Conservation (phyloP, 116 monocot species). For the Dioscorea cayenensis region DNA sequence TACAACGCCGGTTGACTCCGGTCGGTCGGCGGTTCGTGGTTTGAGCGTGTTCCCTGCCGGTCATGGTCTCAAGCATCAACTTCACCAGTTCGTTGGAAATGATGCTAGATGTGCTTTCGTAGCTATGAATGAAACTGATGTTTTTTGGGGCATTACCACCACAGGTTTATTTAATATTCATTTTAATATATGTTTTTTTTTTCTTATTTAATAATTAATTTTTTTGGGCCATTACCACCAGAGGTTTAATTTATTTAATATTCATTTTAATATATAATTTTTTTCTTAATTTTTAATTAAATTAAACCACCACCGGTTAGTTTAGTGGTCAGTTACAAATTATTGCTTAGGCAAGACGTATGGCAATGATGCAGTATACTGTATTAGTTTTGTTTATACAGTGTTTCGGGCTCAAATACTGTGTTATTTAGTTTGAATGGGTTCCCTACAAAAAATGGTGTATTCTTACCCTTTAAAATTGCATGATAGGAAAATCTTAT, state of each 20-base stretch:
- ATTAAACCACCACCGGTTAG: not conserved
- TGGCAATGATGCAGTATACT: no score
- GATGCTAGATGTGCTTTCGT: constrained; percentile 23
- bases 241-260: not conserved
- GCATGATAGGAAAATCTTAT: no score
- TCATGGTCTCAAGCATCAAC: constrained; percentile 18
- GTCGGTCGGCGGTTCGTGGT: constrained; percentile 22
- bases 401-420: no score
- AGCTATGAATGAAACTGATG: constrained; percentile 26
- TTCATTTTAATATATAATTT: not conserved
- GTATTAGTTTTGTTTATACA: no score
- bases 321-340: no score
- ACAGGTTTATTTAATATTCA: not conserved
- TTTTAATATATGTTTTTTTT: not conserved
- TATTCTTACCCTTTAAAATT: not conserved
- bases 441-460: no score
- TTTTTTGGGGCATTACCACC: constrained; percentile 34
- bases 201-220: not conserved
- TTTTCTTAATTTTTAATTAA: not conserved
- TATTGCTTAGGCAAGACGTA: no score
- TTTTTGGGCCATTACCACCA: constrained; percentile 28
- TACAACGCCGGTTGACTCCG: constrained; percentile 15
- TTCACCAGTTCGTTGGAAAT: constrained; percentile 12
- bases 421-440: no score
- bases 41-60: constrained; percentile 22